Evolutionary conservation across 192 early-diverging fungal species (phyloP), one percentile per base, ranked within the genome.

Genomic region (Umbelopsis isabellina): DNA sequence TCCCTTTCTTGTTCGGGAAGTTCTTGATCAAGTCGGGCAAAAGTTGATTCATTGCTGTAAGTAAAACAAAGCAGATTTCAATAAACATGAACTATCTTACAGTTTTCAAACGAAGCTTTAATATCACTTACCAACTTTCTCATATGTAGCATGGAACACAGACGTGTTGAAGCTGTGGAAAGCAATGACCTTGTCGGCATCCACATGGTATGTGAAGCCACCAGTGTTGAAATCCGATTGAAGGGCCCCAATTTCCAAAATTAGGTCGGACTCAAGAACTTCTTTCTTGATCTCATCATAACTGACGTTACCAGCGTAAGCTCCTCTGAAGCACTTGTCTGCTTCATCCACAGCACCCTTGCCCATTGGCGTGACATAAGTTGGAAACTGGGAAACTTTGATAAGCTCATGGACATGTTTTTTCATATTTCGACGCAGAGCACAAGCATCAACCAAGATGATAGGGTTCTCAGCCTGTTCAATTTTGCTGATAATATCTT

Each of bases 211-310:
- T n/a, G 82, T 82, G 72, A 84, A 84, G 22, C 82, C 82, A 71
- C 83, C 83, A 1, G 83, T 85, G 46, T 85, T 85, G 68, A 79
- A 84, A 75, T 85, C 83, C 30, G 79, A 67, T 44, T 84, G 79
- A 66, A 84, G 65, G 1, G 79, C 53, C 11, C 83, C 83, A 48
- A 85, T 46, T 22, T 73, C 72, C 15, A 85, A 23, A 44, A 85
- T 76, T 37, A 83, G 66, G 64, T 85, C 82, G 8, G 74, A 30
- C 3, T 55, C 18, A 48, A 74, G 45, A n/a, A 85, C 72, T 64
- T 81, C 83, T 12, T 74, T 35, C 46, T 66, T 45, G 20, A 84
- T 58, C 9, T 75, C 66, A 13, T 49, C 65, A 21, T 80, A 71
- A 9, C 79, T 76, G 22, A 84, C 68, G 25, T 66, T 45, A 20